phyloP scores from a whole-genome alignment of 2,329 filamentous ascomycete species.

The Penicillium sp. region DNA sequence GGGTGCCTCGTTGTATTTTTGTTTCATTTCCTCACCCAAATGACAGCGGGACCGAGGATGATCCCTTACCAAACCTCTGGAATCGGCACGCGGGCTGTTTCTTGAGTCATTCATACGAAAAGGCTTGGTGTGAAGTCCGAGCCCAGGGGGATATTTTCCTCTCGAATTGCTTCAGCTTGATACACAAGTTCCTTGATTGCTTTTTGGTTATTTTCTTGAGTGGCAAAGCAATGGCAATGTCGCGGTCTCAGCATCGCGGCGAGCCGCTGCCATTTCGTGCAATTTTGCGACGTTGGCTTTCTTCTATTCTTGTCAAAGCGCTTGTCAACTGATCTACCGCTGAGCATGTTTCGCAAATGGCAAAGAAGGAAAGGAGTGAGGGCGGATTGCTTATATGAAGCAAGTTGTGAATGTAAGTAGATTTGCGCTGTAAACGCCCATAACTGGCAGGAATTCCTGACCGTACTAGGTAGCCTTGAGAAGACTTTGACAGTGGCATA shows the following conservation, averaged over 20 bases:
- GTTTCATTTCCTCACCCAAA: slow-evolving; percentile 8
- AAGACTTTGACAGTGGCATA: slow-evolving; percentile 6
- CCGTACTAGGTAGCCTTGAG: slow-evolving; percentile 5
- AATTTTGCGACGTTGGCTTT: background rate
- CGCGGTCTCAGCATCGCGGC: background rate
- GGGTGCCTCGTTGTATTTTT: background rate
- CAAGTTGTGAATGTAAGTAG: slow-evolving; percentile 8
- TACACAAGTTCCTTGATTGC: background rate
- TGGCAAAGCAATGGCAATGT: background rate
- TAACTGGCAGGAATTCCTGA: slow-evolving; percentile 1
- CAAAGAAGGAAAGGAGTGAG: background rate
- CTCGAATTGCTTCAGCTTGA: background rate
- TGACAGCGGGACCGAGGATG: slow-evolving; percentile 23
- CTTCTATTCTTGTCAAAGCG: background rate
- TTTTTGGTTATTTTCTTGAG: background rate
- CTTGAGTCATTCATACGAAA: slow-evolving; percentile 7
- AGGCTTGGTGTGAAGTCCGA: slow-evolving; percentile 12
- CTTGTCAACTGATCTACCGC: background rate
- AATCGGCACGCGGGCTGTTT: slow-evolving; percentile 11
- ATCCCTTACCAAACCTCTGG: slow-evolving; percentile 17
- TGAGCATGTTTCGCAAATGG: background rate
- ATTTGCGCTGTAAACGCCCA: slow-evolving; percentile 15
- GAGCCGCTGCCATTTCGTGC: background rate
- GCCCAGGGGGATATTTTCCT: background rate
- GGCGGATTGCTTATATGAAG: background rate